Percentiles rank a stretch among this genome's conserved stretches.
Evolutionary conservation across 805 yeast species (phyloP).

Genomic region (Henningerozyma blattae): DNA sequence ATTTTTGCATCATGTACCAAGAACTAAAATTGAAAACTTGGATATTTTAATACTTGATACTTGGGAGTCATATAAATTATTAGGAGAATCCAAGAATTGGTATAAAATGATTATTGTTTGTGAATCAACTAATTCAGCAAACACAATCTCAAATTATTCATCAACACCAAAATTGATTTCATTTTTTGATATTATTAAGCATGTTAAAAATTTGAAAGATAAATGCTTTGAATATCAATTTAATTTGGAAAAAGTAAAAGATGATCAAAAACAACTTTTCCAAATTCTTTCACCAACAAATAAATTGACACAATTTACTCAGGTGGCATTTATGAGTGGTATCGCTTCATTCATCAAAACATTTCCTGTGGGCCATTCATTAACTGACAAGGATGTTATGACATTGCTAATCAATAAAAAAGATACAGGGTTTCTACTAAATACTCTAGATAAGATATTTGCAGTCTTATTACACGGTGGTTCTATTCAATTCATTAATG

Average conservation of each 20-base stretch:
- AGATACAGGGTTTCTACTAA: constrained; percentile 19
- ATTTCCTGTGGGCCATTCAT: constrained; percentile 27
- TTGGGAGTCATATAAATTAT: constrained; percentile 11
- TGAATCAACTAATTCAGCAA: constrained; percentile 5
- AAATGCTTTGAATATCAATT: constrained; percentile 18
- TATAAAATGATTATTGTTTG: constrained; percentile 25
- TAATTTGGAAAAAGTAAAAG: constrained; percentile 20
- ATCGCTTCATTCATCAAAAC: constrained; percentile 35
- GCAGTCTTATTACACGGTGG: constrained; percentile 26
- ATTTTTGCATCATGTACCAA: constrained; percentile 26
- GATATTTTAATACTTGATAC: constrained; percentile 25
- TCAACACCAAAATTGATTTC: too few relatives aligned
- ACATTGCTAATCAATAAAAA: constrained; percentile 14
- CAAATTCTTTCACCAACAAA: constrained; percentile 13
- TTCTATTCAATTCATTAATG: constrained; percentile 12
- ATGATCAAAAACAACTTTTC: constrained; percentile 26
- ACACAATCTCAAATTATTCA: too few relatives aligned
- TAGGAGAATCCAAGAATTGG: constrained; percentile 18
- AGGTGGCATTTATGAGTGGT: constrained; percentile 40
- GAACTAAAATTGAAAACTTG: constrained; percentile 13
- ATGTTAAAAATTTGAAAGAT: constrained; percentile 3
- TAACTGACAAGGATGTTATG: constrained; percentile 22
- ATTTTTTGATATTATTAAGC: not conserved
- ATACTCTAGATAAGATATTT: constrained; percentile 32
- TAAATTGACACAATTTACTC: constrained; percentile 31